These are phyloP conservation scores for Pilasporangium apinafurcum DNA, from an alignment of 352 stramenopile genomes.

Conservation along the genomic window DNA sequence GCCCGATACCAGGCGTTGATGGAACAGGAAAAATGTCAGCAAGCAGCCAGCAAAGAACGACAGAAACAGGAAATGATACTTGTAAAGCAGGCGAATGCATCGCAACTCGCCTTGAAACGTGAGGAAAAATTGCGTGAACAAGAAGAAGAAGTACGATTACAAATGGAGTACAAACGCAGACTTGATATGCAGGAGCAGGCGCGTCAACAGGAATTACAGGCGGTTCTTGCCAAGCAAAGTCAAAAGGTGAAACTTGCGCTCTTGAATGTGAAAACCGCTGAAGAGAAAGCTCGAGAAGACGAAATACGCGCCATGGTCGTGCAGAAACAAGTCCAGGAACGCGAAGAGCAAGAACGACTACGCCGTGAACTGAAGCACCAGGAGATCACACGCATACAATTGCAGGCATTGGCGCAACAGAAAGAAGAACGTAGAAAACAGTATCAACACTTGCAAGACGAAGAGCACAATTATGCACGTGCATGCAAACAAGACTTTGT, in stretches of 20 bases:
- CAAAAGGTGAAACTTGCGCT: constrained; percentile 49
- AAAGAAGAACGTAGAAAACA: constrained; percentile 29
- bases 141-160: constrained; percentile 30
- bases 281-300: constrained; percentile 54
- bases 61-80: constrained; percentile 33
- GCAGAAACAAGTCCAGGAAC: constrained; percentile 29
- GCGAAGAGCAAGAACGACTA: constrained; percentile 26
- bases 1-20: constrained; percentile 31
- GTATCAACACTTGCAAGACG: constrained; percentile 13
- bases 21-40: constrained; percentile 37
- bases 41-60: constrained; percentile 33
- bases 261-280: constrained; percentile 50
- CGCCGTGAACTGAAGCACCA: constrained; percentile 23
- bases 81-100: constrained; percentile 43
- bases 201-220: constrained; percentile 33
- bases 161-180: constrained; percentile 41
- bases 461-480: constrained; percentile 34
- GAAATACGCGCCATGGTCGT: constrained; percentile 32
- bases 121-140: constrained; percentile 25
- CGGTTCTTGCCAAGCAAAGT: constrained; percentile 42
- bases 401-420: constrained; percentile 33
- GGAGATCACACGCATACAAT: constrained; percentile 19
- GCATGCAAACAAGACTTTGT: constrained; percentile 40
- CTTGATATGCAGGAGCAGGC: constrained; percentile 38
- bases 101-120: constrained; percentile 45